phyloP scores from a whole-genome alignment of 495 filamentous ascomycete species.

The Penicillium cinerascens region DNA sequence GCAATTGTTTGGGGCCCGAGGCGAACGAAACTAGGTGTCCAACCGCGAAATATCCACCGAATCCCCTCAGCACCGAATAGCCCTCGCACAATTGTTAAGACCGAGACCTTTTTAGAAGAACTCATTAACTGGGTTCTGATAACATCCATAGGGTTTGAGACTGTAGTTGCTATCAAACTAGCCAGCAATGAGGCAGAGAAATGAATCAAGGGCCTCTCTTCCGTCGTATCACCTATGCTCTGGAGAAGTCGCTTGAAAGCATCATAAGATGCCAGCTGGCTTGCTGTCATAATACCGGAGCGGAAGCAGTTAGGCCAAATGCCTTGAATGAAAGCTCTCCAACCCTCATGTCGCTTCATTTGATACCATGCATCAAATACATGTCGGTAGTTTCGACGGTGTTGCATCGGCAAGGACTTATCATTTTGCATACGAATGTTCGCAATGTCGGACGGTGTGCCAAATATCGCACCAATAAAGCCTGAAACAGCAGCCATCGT shows the following conservation, averaged over 20 bases:
- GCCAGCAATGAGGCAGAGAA: constrained; percentile 73
- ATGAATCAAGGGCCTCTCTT: constrained; percentile 70
- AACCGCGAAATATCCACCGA: constrained; percentile 84
- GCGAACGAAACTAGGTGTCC: constrained; percentile 84
- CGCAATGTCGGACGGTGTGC: constrained; percentile 82
- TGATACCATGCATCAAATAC: constrained; percentile 77
- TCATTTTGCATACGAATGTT: constrained; percentile 97
- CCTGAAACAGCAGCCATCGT: constrained; percentile 71
- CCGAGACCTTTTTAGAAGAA: constrained; percentile 5
- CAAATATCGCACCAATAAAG: constrained; percentile 75
- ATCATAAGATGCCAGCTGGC: constrained; percentile 82
- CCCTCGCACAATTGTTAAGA: constrained; percentile 11
- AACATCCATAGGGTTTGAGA: constrained; percentile 89
- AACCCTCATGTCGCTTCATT: constrained; percentile 71
- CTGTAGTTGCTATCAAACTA: constrained; percentile 80
- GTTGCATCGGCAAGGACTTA: constrained; percentile 58
- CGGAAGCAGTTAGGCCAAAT: constrained; percentile 79
- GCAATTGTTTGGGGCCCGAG: constrained; percentile 80
- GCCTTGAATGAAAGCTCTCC: constrained; percentile 64
- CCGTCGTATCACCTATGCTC: constrained; percentile 5
- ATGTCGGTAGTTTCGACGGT: constrained; percentile 75
- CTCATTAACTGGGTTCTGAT: constrained; percentile 86
- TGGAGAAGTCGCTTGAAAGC: constrained; percentile 64
- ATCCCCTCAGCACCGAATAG: constrained; percentile 17
- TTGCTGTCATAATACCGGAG: constrained; percentile 81